phyloP scores from a whole-genome alignment of 2,329 filamentous ascomycete genomes.

The Diaporthe capsici region DNA sequence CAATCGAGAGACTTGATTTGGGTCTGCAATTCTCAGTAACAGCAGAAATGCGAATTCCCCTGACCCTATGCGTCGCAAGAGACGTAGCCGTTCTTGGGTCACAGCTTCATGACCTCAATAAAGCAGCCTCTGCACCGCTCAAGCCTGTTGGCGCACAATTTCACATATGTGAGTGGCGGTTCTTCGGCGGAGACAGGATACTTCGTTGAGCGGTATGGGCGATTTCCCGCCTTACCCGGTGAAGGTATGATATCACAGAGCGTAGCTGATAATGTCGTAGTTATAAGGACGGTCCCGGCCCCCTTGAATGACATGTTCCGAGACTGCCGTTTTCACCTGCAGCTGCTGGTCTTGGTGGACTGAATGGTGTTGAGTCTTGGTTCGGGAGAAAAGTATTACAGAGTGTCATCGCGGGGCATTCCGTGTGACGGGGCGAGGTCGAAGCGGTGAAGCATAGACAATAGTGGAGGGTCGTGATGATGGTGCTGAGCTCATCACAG shows the following conservation, averaged over 20 bases:
- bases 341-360: background rate
- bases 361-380: background rate
- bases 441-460: slow-evolving; percentile 16
- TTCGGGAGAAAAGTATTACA: background rate
- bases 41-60: no score
- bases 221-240: background rate
- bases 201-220: background rate
- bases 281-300: background rate
- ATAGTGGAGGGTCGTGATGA: slow-evolving; percentile 18
- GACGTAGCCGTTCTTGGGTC: background rate
- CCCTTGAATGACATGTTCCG: background rate
- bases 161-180: background rate
- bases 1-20: no score
- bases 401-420: background rate
- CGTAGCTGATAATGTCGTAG: background rate
- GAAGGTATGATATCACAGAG: background rate
- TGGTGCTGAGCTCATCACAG: slow-evolving; percentile 7
- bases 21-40: no score
- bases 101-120: background rate
- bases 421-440: slow-evolving; percentile 11
- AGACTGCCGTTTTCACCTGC: background rate
- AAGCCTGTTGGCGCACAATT: background rate
- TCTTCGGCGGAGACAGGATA: background rate
- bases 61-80: no score
- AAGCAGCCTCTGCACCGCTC: background rate